Percentiles rank a stretch among this genome's conserved stretches.
Conservation (phyloP, 495 filamentous ascomycete genomes). For the Articulospora tetracladia region DNA sequence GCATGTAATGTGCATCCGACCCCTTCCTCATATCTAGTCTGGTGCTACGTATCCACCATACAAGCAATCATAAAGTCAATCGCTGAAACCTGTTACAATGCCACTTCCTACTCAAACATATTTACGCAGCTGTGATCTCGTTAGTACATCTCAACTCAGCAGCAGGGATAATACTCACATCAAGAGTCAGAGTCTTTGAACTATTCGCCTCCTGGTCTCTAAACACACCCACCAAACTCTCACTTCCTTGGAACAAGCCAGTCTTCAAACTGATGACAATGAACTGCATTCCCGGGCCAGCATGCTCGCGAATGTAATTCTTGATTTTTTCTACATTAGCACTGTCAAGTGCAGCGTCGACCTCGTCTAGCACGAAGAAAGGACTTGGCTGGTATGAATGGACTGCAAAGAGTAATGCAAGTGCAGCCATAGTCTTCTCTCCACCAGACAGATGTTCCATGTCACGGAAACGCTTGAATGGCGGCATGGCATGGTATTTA, state of each 20-base stretch:
- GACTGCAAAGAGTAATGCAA: constrained; percentile 93
- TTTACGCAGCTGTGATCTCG: constrained; percentile 4
- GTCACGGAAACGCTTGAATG: constrained; percentile 95
- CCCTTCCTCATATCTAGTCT: no score
- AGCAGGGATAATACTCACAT: constrained; percentile 65
- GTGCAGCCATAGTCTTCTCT: constrained; percentile 97
- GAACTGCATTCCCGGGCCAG: constrained; percentile 97
- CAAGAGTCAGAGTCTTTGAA: constrained; percentile 82
- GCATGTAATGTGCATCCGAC: no score
- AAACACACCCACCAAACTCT: constrained; percentile 92
- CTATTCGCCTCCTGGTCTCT: constrained; percentile 90
- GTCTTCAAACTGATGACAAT: constrained; percentile 96
- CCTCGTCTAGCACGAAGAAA: constrained; percentile 98
- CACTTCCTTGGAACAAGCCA: constrained; percentile 87
- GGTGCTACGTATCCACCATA: no score
- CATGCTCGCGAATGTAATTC: constrained; percentile 90
- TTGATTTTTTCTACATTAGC: constrained; percentile 94
- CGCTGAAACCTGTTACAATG: background rate
- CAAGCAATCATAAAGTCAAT: no score
- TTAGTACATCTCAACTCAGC: background rate
- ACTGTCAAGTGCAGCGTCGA: constrained; percentile 95
- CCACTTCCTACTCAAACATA: constrained; percentile 4
- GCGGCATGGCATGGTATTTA: constrained; percentile 98
- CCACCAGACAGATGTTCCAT: constrained; percentile 98
- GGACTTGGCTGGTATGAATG: constrained; percentile 91